These are phyloP conservation scores for Gentiana straminea DNA, from an alignment of 257 asterid genomes.

Conservation along the genomic window DNA sequence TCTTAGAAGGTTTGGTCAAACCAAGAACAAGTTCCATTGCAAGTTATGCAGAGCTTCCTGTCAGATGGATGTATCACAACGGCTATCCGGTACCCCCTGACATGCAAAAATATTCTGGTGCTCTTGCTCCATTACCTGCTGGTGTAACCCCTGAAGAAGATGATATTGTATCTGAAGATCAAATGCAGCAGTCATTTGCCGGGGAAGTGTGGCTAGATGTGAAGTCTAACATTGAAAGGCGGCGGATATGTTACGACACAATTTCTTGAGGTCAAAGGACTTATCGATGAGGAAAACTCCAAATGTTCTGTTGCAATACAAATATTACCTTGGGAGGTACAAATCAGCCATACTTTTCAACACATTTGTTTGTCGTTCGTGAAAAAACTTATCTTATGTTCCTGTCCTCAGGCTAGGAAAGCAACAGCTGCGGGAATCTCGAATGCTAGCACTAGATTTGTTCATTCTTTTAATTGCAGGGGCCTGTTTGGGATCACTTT, in stretches of 20 bases:
- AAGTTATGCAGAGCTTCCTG: constrained; percentile 64
- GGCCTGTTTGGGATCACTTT: constrained; percentile 72
- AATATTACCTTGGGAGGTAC: constrained; percentile 74
- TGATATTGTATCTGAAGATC: constrained; percentile 14
- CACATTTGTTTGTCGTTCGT: neutral
- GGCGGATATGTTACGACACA: constrained; percentile 39
- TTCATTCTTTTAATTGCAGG: constrained; percentile 89
- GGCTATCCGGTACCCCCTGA: constrained; percentile 68
- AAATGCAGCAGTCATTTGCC: constrained; percentile 45
- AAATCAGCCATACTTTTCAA: neutral
- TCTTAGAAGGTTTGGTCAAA: constrained; percentile 79
- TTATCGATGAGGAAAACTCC: constrained; percentile 76
- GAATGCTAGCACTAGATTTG: constrained; percentile 66
- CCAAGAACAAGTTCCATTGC: constrained; percentile 40
- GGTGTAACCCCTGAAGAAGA: constrained; percentile 22
- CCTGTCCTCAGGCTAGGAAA: constrained; percentile 52
- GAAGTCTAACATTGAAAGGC: constrained; percentile 40
- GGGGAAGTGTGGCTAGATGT: constrained; percentile 62
- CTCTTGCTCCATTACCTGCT: constrained; percentile 15
- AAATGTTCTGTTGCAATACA: constrained; percentile 45
- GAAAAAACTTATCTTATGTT: constrained; percentile 2
- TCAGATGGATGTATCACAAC: constrained; percentile 82
- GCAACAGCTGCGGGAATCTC: constrained; percentile 81
- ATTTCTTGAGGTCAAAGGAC: constrained; percentile 55
- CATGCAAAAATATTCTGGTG: constrained; percentile 37